Base-by-base conservation (phyloP, 352 stramenopile genomes). In the Phytophthora parvispora region DNA sequence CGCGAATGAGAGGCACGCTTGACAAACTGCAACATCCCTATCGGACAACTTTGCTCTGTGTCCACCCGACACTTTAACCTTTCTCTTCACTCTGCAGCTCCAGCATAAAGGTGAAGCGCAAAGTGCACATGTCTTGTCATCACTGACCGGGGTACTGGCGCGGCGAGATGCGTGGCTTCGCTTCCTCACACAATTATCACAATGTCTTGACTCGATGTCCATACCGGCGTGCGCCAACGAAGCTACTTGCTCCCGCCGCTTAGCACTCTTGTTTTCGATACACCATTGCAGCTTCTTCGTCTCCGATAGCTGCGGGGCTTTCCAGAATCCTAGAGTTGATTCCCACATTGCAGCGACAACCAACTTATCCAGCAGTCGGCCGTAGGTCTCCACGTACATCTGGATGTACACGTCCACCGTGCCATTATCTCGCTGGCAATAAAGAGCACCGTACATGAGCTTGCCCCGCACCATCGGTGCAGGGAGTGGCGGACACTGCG, bases 231-330 rank as follows among this genome's bases (percentile, higher is more conserved):
- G 20, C 12, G 40, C 40, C 20, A 27, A 27, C 6, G 40, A 18
- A 10, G 20, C 24, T 27, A 25, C 40, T 48, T 48, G 40, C 8
- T 48, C 40, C 20, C 25, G 40, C 3, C n/a, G 40, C n/a, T 48
- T 48, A n/a, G 25, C 40, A n/a, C 40, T 48, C 15, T 27, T 48
- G 40, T 48, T 48, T 9, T 48, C 20, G 25, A 75, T 51, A 24
- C 54, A 75, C 67, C 67, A 75, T n/a, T 70, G 38, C 7, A 75
- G 48, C n/a, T 63, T 75, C 55, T 75, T 75, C 28, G 49, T 42
- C 22, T 70, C 54, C 7, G 67, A 63, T 13, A 71, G 40, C 1
- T 38, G 54, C 0, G 57, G 60, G 10, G 67, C 54, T 4, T 66
- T 59, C 54, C 67, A 62, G 27, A 75, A 67, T 2, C 67, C 67